Conservation (phyloP, 169 alveolate genomes). For the Plasmodium coatneyi region DNA sequence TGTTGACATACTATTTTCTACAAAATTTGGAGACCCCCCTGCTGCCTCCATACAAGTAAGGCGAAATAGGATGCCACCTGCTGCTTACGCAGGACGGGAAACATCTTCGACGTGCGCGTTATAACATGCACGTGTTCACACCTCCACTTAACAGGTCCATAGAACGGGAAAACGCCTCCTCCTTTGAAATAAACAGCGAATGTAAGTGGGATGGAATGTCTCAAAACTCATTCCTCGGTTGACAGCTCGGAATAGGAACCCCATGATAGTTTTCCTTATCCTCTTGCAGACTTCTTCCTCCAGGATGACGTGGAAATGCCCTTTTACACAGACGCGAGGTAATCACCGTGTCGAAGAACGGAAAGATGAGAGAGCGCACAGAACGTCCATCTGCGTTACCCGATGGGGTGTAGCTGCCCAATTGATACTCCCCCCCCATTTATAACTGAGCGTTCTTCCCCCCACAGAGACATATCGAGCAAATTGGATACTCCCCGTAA, state of each 20-base stretch:
- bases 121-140: neutral
- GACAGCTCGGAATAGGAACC: neutral
- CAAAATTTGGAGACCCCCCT: slow-evolving; percentile 84
- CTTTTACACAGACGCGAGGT: slow-evolving; percentile 49
- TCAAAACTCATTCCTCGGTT: neutral
- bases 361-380: neutral
- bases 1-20: slow-evolving; percentile 83
- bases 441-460: neutral
- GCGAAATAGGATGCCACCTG: neutral
- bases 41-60: slow-evolving; percentile 81
- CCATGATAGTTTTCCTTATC: neutral
- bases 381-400: neutral
- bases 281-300: slow-evolving; percentile 34
- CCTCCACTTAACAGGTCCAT: slow-evolving; percentile 24
- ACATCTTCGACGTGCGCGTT: neutral
- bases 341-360: neutral
- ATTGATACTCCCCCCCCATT: neutral
- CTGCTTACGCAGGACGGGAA: neutral
- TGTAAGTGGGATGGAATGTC: slow-evolving; percentile 13
- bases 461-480: slow-evolving; percentile 29
- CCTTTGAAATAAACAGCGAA: slow-evolving; percentile 69
- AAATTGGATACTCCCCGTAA: slow-evolving; percentile 12
- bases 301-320: slow-evolving; percentile 71
- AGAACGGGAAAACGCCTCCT: slow-evolving; percentile 33
- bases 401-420: neutral